Conservation (phyloP, 2,329 filamentous ascomycete genomes). For the Penicillium sp. region DNA sequence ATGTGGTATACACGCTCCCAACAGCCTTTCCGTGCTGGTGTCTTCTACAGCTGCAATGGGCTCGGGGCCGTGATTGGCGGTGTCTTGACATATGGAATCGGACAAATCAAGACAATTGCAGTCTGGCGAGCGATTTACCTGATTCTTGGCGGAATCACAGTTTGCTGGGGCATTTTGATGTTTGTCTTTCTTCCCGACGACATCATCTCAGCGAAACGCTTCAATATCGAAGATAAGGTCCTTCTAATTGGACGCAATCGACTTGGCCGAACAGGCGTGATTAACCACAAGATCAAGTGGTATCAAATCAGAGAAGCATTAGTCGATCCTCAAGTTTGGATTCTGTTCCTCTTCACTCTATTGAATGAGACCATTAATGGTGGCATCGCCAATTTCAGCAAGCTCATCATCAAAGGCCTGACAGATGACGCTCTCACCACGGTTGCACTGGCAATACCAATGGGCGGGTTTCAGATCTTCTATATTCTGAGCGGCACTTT, state of each 20-base stretch:
- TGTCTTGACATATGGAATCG: constrained; percentile 36
- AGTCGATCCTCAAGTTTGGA: constrained; percentile 47
- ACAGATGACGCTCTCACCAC: constrained; percentile 52
- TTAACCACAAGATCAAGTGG: constrained; percentile 51
- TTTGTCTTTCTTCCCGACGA: constrained; percentile 46
- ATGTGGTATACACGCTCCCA: constrained; percentile 52
- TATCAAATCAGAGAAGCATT: constrained; percentile 52
- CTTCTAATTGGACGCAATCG: constrained; percentile 42
- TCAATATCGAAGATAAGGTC: constrained; percentile 46
- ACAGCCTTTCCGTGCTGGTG: constrained; percentile 49
- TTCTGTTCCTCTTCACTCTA: constrained; percentile 48
- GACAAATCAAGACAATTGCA: constrained; percentile 42
- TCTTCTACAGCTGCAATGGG: constrained; percentile 46
- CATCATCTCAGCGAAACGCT: constrained; percentile 44
- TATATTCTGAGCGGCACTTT: constrained; percentile 54
- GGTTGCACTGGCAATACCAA: constrained; percentile 55
- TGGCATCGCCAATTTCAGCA: constrained; percentile 58
- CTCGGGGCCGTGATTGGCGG: constrained; percentile 38
- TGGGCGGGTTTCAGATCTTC: constrained; percentile 56
- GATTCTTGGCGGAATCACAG: constrained; percentile 46
- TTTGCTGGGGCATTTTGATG: constrained; percentile 44
- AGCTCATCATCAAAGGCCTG: constrained; percentile 50
- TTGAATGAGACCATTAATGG: constrained; percentile 55
- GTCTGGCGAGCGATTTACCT: constrained; percentile 50
- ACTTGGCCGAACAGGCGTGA: constrained; percentile 44